phyloP scores from a whole-genome alignment of 129 eudicot species.

The Flaveria sonorensis region DNA sequence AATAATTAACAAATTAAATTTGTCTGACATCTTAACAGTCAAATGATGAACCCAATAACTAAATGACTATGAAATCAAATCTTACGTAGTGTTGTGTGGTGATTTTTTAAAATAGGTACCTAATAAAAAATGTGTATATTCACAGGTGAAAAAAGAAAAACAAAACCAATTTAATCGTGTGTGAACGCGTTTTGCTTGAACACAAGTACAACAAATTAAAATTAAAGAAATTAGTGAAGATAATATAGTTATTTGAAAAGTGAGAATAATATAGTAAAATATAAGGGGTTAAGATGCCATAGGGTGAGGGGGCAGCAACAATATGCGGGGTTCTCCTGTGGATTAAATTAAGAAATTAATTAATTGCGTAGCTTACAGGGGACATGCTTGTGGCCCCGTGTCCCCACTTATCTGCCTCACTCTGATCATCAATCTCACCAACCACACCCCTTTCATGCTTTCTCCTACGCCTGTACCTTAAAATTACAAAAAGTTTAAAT shows the following conservation, averaged over 20 bases:
- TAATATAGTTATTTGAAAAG: no score
- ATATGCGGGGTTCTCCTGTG: conserved; percentile 22
- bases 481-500: no score
- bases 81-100: no score
- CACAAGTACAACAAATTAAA: not conserved
- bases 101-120: no score
- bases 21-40: no score
- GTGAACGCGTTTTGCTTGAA: not conserved
- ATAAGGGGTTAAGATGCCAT: conserved; percentile 22
- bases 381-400: conserved; percentile 16
- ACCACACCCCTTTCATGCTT: no score
- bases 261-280: not conserved
- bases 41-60: no score
- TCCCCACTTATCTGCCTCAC: conserved; percentile 9
- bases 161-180: not conserved
- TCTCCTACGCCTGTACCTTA: no score
- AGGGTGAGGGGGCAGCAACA: conserved; percentile 29
- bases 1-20: not conserved
- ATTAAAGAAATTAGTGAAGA: no score
- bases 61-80: no score
- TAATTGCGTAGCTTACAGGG: conserved; percentile 23
- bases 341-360: conserved; percentile 20
- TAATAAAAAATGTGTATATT: no score
- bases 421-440: not conserved
- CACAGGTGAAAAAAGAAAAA: no score